Conservation (phyloP, 1,284 basidiomycete species). For the Kalmanozyma brasiliensis region DNA sequence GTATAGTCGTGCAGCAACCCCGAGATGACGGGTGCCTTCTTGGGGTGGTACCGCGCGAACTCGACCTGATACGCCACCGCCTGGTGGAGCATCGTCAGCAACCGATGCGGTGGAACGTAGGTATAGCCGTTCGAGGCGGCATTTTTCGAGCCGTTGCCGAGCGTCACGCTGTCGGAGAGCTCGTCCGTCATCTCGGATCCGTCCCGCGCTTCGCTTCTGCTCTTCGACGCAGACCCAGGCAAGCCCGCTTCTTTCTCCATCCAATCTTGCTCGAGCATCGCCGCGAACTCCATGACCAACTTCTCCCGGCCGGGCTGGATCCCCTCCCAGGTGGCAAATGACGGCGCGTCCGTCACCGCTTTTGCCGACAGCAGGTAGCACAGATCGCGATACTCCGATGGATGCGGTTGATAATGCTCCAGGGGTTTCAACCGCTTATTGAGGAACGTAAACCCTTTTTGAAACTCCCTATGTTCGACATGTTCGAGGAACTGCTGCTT, state of each 20-base stretch:
- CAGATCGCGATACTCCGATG: conserved; percentile 70
- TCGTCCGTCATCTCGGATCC: conserved; percentile 31
- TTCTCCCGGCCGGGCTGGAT: conserved; percentile 69
- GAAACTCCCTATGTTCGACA: conserved; percentile 70
- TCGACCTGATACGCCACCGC: conserved; percentile 71
- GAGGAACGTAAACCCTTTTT: conserved; percentile 71
- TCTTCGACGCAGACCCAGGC: conserved; percentile 24
- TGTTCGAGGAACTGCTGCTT: conserved; percentile 70
- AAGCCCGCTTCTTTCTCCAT: conserved; percentile 49
- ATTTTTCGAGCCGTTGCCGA: conserved; percentile 9
- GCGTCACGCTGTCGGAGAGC: conserved; percentile 16
- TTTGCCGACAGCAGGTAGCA: conserved; percentile 70
- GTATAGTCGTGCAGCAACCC: conserved; percentile 62
- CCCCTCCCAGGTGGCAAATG: conserved; percentile 70
- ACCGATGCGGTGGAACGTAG: conserved; percentile 69
- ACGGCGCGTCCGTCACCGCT: conserved; percentile 71
- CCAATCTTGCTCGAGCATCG: conserved; percentile 61
- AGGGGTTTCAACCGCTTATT: conserved; percentile 71
- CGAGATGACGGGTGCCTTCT: conserved; percentile 64
- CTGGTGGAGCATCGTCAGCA: conserved; percentile 69
- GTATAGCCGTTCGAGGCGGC: conserved; percentile 25
- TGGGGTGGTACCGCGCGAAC: conserved; percentile 65
- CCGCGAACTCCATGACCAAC: conserved; percentile 66
- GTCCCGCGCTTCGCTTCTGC: conserved; percentile 11
- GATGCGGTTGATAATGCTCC: conserved; percentile 71